These are phyloP conservation scores for Adansonia digitata DNA, from an alignment of 345 rosid species.

Conservation along the genomic window DNA sequence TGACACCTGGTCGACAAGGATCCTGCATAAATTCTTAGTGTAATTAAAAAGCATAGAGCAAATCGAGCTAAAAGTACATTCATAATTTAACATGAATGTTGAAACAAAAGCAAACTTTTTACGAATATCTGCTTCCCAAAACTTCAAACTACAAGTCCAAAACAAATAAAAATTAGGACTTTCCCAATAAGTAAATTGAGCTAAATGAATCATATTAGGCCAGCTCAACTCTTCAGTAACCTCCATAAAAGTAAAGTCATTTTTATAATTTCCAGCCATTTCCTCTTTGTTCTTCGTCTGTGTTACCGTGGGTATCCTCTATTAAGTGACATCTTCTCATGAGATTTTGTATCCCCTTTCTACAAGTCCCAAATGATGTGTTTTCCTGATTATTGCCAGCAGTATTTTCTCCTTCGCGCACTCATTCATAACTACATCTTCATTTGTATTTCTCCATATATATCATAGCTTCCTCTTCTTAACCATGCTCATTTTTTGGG, in stretches of 20 bases:
- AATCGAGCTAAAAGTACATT: conserved; percentile 1
- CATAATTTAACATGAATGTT: neutral
- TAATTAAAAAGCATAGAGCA: too few relatives aligned
- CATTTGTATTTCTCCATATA: too few relatives aligned
- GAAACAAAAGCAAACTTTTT: neutral
- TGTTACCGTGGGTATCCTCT: neutral
- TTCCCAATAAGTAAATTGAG: neutral
- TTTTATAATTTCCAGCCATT: neutral
- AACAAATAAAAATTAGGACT: neutral
- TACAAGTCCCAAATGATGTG: neutral
- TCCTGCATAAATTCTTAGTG: conserved; percentile 62
- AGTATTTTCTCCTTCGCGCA: neutral
- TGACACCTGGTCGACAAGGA: conserved; percentile 92
- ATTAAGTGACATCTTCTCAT: neutral
- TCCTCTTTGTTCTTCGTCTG: neutral
- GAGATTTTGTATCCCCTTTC: neutral
- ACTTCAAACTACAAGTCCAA: neutral
- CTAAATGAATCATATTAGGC: neutral
- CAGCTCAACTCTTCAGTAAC: neutral
- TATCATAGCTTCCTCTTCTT: too few relatives aligned
- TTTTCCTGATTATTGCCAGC: neutral
- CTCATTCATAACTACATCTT: neutral
- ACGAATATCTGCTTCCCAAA: neutral
- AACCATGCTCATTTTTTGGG: neutral
- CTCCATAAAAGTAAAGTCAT: neutral